phyloP scores from a whole-genome alignment of 495 filamentous ascomycete species.

The Penicillium lividum region DNA sequence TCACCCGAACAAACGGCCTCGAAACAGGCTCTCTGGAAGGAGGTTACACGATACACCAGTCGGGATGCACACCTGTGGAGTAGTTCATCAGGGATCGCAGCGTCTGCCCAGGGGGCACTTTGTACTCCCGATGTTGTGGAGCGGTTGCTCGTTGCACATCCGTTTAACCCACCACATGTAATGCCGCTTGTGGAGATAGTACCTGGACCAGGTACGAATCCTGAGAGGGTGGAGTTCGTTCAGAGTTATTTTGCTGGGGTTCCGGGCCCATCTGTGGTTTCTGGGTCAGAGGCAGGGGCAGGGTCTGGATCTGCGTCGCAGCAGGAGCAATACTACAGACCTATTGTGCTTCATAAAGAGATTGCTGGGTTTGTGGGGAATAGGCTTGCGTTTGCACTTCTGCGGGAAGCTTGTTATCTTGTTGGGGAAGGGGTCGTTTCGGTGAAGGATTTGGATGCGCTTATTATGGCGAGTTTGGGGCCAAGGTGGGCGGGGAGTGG shows the following conservation, averaged over 20 bases:
- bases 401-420: constrained; percentile 48
- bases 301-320: not conserved
- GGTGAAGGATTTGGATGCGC: constrained; percentile 47
- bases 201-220: constrained; percentile 42
- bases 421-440: constrained; percentile 49
- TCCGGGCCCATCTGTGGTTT: constrained; percentile 33
- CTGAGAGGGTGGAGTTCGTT: constrained; percentile 43
- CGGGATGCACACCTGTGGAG: constrained; percentile 53
- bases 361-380: constrained; percentile 55
- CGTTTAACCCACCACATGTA: constrained; percentile 64
- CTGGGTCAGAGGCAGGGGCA: not conserved
- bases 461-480: constrained; percentile 52
- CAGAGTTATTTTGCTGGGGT: constrained; percentile 48
- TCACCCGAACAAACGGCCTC: constrained; percentile 54
- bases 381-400: constrained; percentile 49
- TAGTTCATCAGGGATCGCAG: constrained; percentile 57
- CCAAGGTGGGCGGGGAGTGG: constrained; percentile 59
- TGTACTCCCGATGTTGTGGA: constrained; percentile 39
- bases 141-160: constrained; percentile 58
- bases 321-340: constrained; percentile 29
- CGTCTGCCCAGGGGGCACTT: constrained; percentile 41
- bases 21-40: constrained; percentile 53
- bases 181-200: constrained; percentile 65
- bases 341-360: constrained; percentile 56
- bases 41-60: constrained; percentile 42